These are phyloP conservation scores for Trichopus zeylanicus DNA, from an alignment of 116 monocot genomes.

Conservation along the genomic window DNA sequence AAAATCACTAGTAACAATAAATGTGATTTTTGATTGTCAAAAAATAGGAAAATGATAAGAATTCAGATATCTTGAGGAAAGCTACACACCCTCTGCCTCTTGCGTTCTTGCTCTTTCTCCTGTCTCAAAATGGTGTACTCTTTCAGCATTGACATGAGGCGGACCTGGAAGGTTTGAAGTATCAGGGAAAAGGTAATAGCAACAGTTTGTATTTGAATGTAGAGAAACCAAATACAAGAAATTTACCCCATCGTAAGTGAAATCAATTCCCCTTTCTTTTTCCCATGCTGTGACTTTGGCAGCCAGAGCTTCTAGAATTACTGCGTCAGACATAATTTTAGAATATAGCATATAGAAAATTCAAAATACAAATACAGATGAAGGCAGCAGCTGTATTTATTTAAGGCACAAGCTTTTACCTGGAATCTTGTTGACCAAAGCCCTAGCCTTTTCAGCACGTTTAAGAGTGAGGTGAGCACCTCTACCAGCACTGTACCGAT, in stretches of 20 bases:
- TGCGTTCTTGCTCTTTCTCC: constrained; percentile 60
- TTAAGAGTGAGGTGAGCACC: constrained; percentile 76
- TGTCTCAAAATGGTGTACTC: constrained; percentile 35
- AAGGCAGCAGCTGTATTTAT: not conserved
- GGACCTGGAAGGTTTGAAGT: constrained; percentile 19
- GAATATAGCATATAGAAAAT: not conserved
- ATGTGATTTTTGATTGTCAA: not conserved
- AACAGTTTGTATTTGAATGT: not conserved
- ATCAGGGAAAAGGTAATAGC: not conserved
- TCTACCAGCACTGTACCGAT: constrained; percentile 77
- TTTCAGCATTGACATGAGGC: constrained; percentile 45
- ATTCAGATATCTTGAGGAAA: not conserved
- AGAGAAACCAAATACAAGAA: not conserved
- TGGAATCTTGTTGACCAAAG: constrained; percentile 73
- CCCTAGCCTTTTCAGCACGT: constrained; percentile 89
- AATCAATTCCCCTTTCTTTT: constrained; percentile 56
- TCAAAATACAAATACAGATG: not conserved
- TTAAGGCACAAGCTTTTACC: constrained; percentile 47
- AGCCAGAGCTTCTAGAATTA: constrained; percentile 56
- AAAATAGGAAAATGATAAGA: not conserved
- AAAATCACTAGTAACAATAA: not conserved
- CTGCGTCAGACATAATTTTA: constrained; percentile 20
- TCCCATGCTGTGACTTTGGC: constrained; percentile 74
- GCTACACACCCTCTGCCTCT: constrained; percentile 41
- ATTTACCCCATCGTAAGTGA: constrained; percentile 79